Evolutionary conservation across 768 basidiomycete genomes (phyloP), one percentile per base, ranked within the genome.

Genomic region (Termitomyces sp.): DNA sequence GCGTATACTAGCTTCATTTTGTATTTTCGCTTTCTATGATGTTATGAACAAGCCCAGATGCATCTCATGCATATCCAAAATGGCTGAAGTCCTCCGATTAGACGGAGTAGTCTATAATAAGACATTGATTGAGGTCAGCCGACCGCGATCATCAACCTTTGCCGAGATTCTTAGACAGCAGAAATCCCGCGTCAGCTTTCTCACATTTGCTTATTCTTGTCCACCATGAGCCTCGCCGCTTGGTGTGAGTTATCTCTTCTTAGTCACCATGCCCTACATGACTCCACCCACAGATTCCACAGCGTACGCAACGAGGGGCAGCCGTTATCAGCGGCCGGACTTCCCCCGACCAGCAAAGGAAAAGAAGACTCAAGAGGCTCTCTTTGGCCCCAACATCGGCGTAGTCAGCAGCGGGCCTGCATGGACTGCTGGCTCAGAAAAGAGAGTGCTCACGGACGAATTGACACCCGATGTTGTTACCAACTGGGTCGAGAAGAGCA

Each of bases 301-400:
- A 40, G 21, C 41, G 5, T 40, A 56, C 14, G 23, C 33, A 35
- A 21, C 50, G 23, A 40, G 44, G 42, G 26, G 46, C 38, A 42
- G 23, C 6, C 55, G 54, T 15, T 8, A 35, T 26, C 50, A 42
- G 23, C 50, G 49, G 19, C 21, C 3, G 35, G 35, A 56, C 11
- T 40, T 37, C 38, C 3, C 30, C 31, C 57, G 48, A 33, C 41
- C 57, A 42, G 12, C 37, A 3, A 81, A 81, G 64, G 78, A 84
- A 46, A 81, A 80, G 62, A 86, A 83, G 67, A 82, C 83, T 43
- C 82, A 83, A 12, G 90, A 94, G 58, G 87, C 91, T 0, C 81
- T 97, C 45, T 97, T 96, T 70, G 94, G 94, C 0, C 94, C 94
- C 9, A 90, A 87, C 68, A 89, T 97, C 55, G 94, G 94, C 10